A percentile compares a stretch with the other conserved stretches of the same genome.
Evolutionary conservation across 2,329 filamentous ascomycete genomes (phyloP).

Genomic region (Alternaria viburni): DNA sequence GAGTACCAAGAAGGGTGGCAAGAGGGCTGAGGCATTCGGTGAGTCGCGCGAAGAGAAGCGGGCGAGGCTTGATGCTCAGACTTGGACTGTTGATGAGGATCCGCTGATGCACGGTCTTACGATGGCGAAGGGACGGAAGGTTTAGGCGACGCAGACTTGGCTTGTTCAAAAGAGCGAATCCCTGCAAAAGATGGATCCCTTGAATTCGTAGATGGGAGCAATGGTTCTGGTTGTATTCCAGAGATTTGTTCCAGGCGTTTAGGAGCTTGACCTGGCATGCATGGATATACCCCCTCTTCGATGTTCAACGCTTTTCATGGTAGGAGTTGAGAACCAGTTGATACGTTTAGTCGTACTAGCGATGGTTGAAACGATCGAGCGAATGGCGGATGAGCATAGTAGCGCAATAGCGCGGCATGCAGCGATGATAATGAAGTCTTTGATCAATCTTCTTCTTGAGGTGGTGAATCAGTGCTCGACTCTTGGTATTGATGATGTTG

Average conservation of each 20-base stretch:
- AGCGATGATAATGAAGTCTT: background rate
- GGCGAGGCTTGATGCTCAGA: constrained; percentile 12
- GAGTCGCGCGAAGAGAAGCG: constrained; percentile 21
- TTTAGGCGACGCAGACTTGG: background rate
- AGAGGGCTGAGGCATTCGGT: constrained; percentile 5
- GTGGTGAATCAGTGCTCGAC: background rate
- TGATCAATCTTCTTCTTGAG: background rate
- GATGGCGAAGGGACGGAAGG: background rate
- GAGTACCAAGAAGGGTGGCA: constrained; percentile 7
- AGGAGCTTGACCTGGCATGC: background rate
- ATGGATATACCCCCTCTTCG: constrained; percentile 3
- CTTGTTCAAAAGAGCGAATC: background rate
- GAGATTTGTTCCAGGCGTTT: background rate
- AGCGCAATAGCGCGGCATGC: background rate
- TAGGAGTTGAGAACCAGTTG: background rate
- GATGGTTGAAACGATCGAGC: background rate
- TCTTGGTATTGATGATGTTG: background rate
- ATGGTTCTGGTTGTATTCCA: background rate
- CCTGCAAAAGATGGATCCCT: background rate
- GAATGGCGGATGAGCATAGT: background rate
- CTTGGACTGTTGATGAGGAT: constrained; percentile 7
- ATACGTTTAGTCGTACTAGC: background rate
- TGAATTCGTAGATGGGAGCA: background rate
- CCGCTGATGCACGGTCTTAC: background rate
- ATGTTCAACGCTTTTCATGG: background rate